Conservation (phyloP, 495 filamentous ascomycete species). For the Hyaloscypha finlandica region DNA sequence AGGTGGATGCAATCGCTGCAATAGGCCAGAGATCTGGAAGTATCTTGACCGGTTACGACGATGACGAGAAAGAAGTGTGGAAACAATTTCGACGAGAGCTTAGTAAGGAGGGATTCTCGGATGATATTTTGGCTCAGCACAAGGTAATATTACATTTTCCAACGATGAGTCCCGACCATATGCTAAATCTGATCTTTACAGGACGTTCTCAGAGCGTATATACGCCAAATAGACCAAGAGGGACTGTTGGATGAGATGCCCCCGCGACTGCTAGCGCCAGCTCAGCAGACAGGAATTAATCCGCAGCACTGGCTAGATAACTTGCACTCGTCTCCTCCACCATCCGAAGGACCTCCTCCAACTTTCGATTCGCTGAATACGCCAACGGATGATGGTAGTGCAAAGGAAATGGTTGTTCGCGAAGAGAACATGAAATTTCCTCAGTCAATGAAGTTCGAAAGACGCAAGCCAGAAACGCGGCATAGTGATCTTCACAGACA, state of each 20-base stretch:
- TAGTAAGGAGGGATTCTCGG: slow-evolving; percentile 52
- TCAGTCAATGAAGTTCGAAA: slow-evolving; percentile 40
- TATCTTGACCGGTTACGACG: slow-evolving; percentile 38
- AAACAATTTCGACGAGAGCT: slow-evolving; percentile 54
- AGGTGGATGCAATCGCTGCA: slow-evolving; percentile 52
- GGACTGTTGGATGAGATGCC: slow-evolving; percentile 26
- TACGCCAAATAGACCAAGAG: slow-evolving; percentile 49
- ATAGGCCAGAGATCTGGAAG: slow-evolving; percentile 43
- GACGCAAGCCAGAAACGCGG: slow-evolving; percentile 35
- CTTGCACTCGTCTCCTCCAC: background rate
- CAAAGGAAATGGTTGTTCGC: slow-evolving; percentile 28
- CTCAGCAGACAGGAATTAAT: slow-evolving; percentile 1
- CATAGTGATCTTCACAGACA: background rate
- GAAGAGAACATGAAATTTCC: slow-evolving; percentile 45
- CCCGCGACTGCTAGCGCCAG: background rate
- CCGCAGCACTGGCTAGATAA: slow-evolving; percentile 20
- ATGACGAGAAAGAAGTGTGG: slow-evolving; percentile 53
- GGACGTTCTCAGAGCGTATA: slow-evolving; percentile 56
- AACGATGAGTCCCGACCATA: slow-evolving; percentile 3
- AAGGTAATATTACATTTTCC: slow-evolving; percentile 39
- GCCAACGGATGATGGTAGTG: slow-evolving; percentile 13
- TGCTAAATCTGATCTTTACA: slow-evolving; percentile 23
- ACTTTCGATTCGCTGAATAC: slow-evolving; percentile 24
- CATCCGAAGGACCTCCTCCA: slow-evolving; percentile 13
- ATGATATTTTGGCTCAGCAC: slow-evolving; percentile 49